Conservation (phyloP, 2,329 filamentous ascomycete species). For the Bipolaris zeicola region DNA sequence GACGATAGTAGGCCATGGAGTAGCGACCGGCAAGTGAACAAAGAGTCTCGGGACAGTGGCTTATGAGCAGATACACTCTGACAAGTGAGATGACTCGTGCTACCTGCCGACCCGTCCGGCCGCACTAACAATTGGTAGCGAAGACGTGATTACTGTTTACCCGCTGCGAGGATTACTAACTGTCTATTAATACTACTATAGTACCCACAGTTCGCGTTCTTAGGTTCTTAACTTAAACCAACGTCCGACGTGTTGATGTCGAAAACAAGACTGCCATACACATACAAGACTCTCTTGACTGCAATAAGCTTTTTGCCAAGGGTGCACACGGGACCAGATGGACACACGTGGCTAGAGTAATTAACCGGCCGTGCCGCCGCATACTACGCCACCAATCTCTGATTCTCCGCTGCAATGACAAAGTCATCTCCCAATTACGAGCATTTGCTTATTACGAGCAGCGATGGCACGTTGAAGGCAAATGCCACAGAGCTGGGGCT, state of each 20-base stretch:
- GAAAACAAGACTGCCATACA: background rate
- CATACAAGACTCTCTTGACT: conserved; percentile 10
- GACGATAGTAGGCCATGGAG: background rate
- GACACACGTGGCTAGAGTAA: background rate
- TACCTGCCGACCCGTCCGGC: background rate
- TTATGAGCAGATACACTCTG: background rate
- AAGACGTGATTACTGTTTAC: background rate
- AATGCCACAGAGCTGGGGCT: background rate
- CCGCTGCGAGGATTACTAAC: no score
- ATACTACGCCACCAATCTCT: background rate
- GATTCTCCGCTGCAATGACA: background rate
- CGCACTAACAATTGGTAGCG: background rate
- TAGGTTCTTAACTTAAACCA: background rate
- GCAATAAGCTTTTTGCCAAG: conserved; percentile 13
- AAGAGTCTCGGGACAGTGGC: background rate
- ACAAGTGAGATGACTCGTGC: background rate
- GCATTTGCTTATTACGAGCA: background rate
- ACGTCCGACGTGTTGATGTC: background rate
- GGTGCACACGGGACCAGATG: background rate
- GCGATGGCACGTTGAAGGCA: no score
- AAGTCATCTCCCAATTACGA: background rate
- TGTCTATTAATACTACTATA: no score
- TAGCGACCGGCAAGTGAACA: background rate
- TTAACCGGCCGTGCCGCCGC: background rate
- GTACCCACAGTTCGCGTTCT: no score